A percentile compares a stretch with the other conserved stretches of the same genome.
These are phyloP conservation scores for Austroboletus eburneus DNA, from an alignment of 768 basidiomycete genomes.

Conservation along the genomic window DNA sequence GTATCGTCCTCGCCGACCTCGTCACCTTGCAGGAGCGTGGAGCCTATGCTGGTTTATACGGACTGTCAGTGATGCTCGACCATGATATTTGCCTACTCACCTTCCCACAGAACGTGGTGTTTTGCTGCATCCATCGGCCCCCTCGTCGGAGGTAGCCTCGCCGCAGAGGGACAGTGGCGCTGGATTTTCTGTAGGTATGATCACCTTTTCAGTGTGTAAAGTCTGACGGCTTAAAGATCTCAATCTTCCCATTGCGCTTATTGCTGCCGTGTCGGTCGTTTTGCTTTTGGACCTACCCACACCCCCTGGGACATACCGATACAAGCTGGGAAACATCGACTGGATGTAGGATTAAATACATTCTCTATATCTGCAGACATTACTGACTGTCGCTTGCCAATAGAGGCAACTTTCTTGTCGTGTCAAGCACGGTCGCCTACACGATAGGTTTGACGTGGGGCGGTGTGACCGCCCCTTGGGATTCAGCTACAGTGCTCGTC, in stretches of 20 bases:
- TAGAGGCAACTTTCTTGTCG: conserved; percentile 42
- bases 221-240: conserved; percentile 27
- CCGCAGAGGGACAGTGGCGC: conserved; percentile 33
- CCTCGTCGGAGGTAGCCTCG: conserved; percentile 34
- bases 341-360: conserved; percentile 33
- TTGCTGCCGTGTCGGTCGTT: conserved; percentile 27
- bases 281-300: conserved; percentile 32
- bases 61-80: conserved; percentile 23
- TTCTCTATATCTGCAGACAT: too few relatives aligned
- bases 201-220: background rate
- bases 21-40: conserved; percentile 46
- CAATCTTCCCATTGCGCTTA: conserved; percentile 36
- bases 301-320: conserved; percentile 29
- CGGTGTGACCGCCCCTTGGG: conserved; percentile 43
- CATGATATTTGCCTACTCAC: background rate
- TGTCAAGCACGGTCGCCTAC: conserved; percentile 36
- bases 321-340: conserved; percentile 38
- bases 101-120: conserved; percentile 28
- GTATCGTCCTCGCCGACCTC: conserved; percentile 44
- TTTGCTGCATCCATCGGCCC: conserved; percentile 35
- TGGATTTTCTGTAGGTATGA: conserved; percentile 37
- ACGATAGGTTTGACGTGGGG: conserved; percentile 55
- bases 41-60: conserved; percentile 34
- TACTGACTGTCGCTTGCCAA: background rate
- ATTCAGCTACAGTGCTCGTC: conserved; percentile 35